Evolutionary conservation across 495 filamentous ascomycete genomes (phyloP), one percentile per base, ranked within the genome.

Genomic region (Penicillium macrosclerotiorum): DNA sequence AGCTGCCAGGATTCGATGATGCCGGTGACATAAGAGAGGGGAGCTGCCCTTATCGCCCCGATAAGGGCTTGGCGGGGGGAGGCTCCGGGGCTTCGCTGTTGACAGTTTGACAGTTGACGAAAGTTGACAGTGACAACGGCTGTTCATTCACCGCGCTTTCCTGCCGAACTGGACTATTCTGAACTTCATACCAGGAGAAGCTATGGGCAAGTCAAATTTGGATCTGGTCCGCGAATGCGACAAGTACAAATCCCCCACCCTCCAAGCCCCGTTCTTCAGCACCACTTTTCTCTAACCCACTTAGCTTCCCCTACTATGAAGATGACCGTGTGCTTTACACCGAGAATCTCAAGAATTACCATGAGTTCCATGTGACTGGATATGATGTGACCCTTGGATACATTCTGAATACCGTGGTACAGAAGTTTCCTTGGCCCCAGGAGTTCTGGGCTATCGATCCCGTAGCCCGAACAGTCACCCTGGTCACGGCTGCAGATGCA

Each of bases 261-360:
- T 29, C 20, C 25, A 19, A 31, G 23, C n/a, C 35, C 38, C 34
- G 32, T 42, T 50, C 51, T 48, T 42, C 47, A 12, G 18, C 40
- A 29, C 6, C 25, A 8, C 33, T 20, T 37, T 22, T 49, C 54
- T 52, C 20, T 30, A n/a, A 25, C 36, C 20, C 12, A 27, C 38
- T 37, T 30, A 89, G 85, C 60, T 89, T 89, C 59, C 85, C 86
- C 4, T 83, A 89, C 57, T 70, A 74, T 29, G 71, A 82, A 24
- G 72, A 69, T 35, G 68, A 83, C 42, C 76, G 77, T 29, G 57
- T 69, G 39, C 64, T 59, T 7, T 80, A 83, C 52, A 52, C 67
- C 3, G 51, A 65, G 19, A 64, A 79, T 27, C 62, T 78, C 47
- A 63, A 65, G 3, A 68, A 65, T 12, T 75, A 81, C 52, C 83